These are phyloP conservation scores for Xylaria sp. DNA, from an alignment of 2,329 filamentous ascomycete species.

Conservation along the genomic window DNA sequence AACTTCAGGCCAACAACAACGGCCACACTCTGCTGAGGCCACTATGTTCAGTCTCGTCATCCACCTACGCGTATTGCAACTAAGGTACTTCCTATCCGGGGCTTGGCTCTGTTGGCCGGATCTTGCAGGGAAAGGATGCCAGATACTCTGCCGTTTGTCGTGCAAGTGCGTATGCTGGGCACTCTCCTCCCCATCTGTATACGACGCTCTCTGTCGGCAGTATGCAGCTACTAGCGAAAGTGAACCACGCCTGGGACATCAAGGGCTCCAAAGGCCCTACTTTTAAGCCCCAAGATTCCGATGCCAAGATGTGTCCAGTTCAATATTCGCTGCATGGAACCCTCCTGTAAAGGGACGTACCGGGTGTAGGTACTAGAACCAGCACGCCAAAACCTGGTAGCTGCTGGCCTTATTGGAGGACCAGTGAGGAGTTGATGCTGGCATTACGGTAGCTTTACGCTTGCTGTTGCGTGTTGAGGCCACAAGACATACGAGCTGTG, in stretches of 20 bases:
- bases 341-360: slow-evolving; percentile 28
- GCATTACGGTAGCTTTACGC: slow-evolving; percentile 23
- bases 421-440: slow-evolving; percentile 28
- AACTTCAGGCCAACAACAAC: slow-evolving; percentile 27
- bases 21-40: slow-evolving; percentile 4
- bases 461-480: slow-evolving; percentile 1
- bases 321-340: slow-evolving; percentile 42
- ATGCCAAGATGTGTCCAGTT: slow-evolving; percentile 38
- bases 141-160: slow-evolving; percentile 34
- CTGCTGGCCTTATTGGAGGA: slow-evolving; percentile 34
- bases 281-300: slow-evolving; percentile 36
- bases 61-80: neutral
- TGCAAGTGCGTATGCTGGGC: slow-evolving; percentile 18
- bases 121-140: slow-evolving; percentile 31
- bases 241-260: slow-evolving; percentile 30
- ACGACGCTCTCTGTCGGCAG: slow-evolving; percentile 26
- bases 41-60: slow-evolving; percentile 10
- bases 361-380: slow-evolving; percentile 32
- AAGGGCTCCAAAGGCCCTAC: slow-evolving; percentile 27
- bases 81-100: slow-evolving; percentile 18
- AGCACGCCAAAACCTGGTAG: slow-evolving; percentile 32
- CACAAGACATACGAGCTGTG: slow-evolving; percentile 25
- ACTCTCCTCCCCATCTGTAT: slow-evolving; percentile 16
- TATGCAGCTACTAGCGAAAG: slow-evolving; percentile 37
- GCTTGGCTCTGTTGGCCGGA: slow-evolving; percentile 26